Evolutionary conservation across 2,329 filamentous ascomycete species (phyloP).

Genomic region (Mariannaea sp.): DNA sequence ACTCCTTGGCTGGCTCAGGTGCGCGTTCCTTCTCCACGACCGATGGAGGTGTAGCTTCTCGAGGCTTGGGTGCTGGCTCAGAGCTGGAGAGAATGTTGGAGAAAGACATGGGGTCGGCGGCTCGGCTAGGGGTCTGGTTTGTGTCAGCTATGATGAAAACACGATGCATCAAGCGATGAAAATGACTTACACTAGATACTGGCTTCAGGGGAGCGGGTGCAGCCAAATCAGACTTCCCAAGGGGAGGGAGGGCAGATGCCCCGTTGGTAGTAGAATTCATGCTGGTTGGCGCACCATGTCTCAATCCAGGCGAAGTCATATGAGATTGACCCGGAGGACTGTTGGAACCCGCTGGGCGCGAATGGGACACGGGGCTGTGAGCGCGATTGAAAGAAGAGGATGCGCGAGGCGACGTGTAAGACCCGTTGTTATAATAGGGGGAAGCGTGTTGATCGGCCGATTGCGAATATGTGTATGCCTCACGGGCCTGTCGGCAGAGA

Average conservation of each 20-base stretch:
- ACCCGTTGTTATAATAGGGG: slow-evolving; percentile 56
- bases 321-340: slow-evolving; percentile 49
- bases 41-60: slow-evolving; percentile 47
- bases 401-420: slow-evolving; percentile 55
- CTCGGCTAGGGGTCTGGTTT: slow-evolving; percentile 69
- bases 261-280: slow-evolving; percentile 50
- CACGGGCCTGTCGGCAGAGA: slow-evolving; percentile 49
- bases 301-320: slow-evolving; percentile 55
- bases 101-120: slow-evolving; percentile 91
- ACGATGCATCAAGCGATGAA: background rate
- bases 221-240: slow-evolving; percentile 48
- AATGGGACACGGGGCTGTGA: slow-evolving; percentile 56
- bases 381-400: slow-evolving; percentile 49
- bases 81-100: slow-evolving; percentile 89
- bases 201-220: slow-evolving; percentile 48
- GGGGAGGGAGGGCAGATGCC: slow-evolving; percentile 43
- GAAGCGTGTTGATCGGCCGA: slow-evolving; percentile 48
- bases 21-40: background rate
- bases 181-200: slow-evolving; percentile 44
- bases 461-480: slow-evolving; percentile 55
- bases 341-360: slow-evolving; percentile 51
- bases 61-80: slow-evolving; percentile 65
- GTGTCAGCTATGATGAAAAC: slow-evolving; percentile 21
- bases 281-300: slow-evolving; percentile 49
- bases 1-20: background rate